These are phyloP conservation scores for Aureobasidium uvarum DNA, from an alignment of 2,329 filamentous ascomycete genomes.

Conservation along the genomic window DNA sequence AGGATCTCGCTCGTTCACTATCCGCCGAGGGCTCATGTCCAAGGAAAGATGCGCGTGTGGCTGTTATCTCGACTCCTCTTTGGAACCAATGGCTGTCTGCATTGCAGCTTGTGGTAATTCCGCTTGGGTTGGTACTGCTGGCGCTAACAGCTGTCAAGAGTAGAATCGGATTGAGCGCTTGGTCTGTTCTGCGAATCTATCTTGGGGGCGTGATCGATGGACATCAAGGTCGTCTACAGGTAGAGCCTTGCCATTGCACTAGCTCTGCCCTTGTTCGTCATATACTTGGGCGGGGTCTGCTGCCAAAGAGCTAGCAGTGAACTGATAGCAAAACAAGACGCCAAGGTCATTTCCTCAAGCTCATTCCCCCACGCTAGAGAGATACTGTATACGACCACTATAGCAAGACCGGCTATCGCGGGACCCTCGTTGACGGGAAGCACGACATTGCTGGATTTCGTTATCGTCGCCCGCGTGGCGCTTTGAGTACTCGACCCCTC, in stretches of 20 bases:
- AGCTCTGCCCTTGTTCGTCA: background rate
- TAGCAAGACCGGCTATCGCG: slow-evolving; percentile 16
- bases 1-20: background rate
- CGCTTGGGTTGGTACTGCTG: slow-evolving; percentile 18
- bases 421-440: slow-evolving; percentile 18
- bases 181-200: background rate
- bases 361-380: slow-evolving; percentile 10
- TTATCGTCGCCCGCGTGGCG: slow-evolving; percentile 24
- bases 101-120: slow-evolving; percentile 9
- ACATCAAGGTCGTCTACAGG: background rate
- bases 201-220: background rate
- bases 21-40: slow-evolving; percentile 9
- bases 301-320: background rate
- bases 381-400: slow-evolving; percentile 17
- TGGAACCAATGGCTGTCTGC: slow-evolving; percentile 7
- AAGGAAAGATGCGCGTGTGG: slow-evolving; percentile 12
- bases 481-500: slow-evolving; percentile 2
- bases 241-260: slow-evolving; percentile 2
- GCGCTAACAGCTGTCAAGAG: slow-evolving; percentile 22
- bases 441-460: slow-evolving; percentile 20
- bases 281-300: background rate
- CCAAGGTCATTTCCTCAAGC: background rate
- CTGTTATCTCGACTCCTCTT: slow-evolving; percentile 11
- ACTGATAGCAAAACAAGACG: background rate
- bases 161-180: slow-evolving; percentile 5